Evolutionary conservation across 164 flowering plant genomes (phyloP), one percentile per base, ranked within the genome.

Genomic region (Liriodendron chinense): DNA sequence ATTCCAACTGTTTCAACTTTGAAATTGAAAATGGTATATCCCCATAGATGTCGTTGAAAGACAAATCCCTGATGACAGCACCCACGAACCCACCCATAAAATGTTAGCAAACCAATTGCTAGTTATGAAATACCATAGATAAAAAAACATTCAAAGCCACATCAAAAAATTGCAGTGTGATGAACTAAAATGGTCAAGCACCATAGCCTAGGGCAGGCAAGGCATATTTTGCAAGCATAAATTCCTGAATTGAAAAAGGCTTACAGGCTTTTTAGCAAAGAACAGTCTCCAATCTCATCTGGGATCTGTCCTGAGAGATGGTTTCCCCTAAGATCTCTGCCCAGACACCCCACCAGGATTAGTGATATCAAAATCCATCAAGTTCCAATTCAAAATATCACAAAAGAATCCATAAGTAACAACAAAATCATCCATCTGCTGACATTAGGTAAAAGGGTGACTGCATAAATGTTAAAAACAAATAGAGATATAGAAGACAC

Each of bases 1-100:
- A 20, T 69, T 90, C 96, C 68, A 93, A 74, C 47, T 91, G 91
- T 77, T 93, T 91, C 85, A 93, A 79, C 87, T 93, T 93, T 16
- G 98, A 93, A 48, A 93, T 80, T 56, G 98, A 91, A 81, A 88
- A 93, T 24, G 98, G 98, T 71, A 93, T 91, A 74, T 93, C 98
- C 26, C 98, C 96, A 69, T 76, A 76, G 47, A 93, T 78, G 68
- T 83, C 85, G 72, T 93, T 93, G 71, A 82, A 88, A 2, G 98
- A 93, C 82, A 93, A 83, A 77, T 93, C 98, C 84, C 98, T 93
- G 69, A 21, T 12, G 13, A 50, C 20, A 72, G 25, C 23, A 22
- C 10, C 49, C 47, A 70, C 12, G 57, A 75, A 64, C 10, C 67
- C 67, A 64, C 34, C n/a, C 7, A 56, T 68, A 48, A 25, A 66